Evolutionary conservation across 129 eudicot genomes (phyloP), one percentile per base, ranked within the genome.

Genomic region (Sambucus nigra): DNA sequence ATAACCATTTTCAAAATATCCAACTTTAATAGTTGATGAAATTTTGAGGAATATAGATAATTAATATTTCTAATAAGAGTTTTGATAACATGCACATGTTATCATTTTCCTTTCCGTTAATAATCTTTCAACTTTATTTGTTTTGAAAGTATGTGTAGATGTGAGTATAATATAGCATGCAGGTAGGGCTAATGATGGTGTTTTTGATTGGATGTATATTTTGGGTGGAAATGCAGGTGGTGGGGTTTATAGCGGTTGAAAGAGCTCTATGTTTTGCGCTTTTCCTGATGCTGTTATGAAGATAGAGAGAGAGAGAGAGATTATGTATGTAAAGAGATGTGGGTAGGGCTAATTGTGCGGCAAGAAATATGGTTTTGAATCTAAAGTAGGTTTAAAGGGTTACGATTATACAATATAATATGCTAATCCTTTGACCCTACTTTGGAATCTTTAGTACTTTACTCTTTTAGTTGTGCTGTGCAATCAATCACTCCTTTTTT

Each of bases 211-310:
- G 59, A n/a, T 41, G 25, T 10, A 31, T 55, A 42, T 50, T 11
- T 53, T 28, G 55, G 41, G 59, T 71, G 70, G 72, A 15, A 59
- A 24, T 79, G 87, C 88, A 83, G 96, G 80, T 51, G 58, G 69
- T 77, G 79, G 82, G 81, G 77, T 65, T 74, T 60, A 45, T 29
- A 21, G 60, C 55, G 32, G 72, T 68, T 66, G 69, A 66, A 57
- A 70, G 60, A 74, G 86, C 74, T 39, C 42, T 80, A 20, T 69
- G 57, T 47, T 61, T 26, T 73, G 68, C 66, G 61, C 57, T 65
- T 63, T 60, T 80, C 31, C 51, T 80, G 59, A 70, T 74, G 65
- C 59, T 83, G 75, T 24, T 76, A 16, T 83, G 67, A 52, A 32
- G n/a, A 7, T 16, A 38, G 13, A 62, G 46, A 60, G 60, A 56